Evolutionary conservation across 202 grass and related monocot genomes (phyloP).

Genomic region (Zizania palustris): DNA sequence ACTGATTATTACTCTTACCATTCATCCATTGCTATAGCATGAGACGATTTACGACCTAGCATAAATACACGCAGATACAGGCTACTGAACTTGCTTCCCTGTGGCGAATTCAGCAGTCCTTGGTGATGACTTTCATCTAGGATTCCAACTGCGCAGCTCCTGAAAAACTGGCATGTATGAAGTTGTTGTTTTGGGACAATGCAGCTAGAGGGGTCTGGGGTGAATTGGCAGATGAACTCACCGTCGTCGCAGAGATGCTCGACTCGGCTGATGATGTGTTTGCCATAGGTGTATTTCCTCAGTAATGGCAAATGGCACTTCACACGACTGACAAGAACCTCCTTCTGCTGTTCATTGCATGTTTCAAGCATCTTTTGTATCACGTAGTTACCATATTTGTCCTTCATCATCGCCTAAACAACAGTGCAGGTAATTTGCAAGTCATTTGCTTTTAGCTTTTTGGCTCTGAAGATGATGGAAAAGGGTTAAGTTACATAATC

Average conservation of each 20-base stretch:
- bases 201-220: background rate
- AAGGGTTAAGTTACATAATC: background rate
- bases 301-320: constrained; percentile 56
- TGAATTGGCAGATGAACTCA: constrained; percentile 24
- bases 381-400: constrained; percentile 78
- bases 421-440: background rate
- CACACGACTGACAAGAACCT: constrained; percentile 55
- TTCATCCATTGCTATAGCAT: background rate
- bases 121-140: background rate
- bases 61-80: constrained; percentile 10
- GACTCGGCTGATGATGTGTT: constrained; percentile 63
- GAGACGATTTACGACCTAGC: background rate
- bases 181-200: background rate
- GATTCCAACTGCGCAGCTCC: constrained; percentile 24
- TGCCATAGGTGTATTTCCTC: constrained; percentile 79
- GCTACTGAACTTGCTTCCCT: background rate
- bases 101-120: constrained; percentile 8
- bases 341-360: constrained; percentile 53
- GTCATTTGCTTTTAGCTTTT: background rate
- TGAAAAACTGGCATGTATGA: constrained; percentile 19
- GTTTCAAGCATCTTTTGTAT: constrained; percentile 80
- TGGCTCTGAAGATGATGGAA: background rate
- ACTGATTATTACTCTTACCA: background rate
- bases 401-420: constrained; percentile 79
- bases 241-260: constrained; percentile 66